Evolutionary conservation across 1,139 yeast species (phyloP).

Genomic region (Pichia sp.): DNA sequence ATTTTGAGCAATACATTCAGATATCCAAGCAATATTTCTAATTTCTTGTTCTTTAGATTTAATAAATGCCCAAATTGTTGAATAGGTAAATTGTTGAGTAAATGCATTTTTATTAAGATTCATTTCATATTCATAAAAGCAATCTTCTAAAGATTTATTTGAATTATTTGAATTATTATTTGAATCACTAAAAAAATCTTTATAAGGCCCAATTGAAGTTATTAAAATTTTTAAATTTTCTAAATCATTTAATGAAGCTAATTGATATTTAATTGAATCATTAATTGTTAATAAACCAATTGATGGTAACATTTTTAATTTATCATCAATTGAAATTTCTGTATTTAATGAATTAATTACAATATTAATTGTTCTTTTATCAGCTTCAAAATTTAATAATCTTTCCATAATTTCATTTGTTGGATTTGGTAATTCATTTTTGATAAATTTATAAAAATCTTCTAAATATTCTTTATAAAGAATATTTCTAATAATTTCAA

Average conservation of each 20-base stretch:
- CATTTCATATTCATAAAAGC: conserved; percentile 90
- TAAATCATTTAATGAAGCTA: conserved; percentile 75
- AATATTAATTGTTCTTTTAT: conserved; percentile 88
- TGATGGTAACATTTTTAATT: conserved; percentile 64
- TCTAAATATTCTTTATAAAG: conserved; percentile 90
- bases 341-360: conserved; percentile 83
- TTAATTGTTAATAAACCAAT: conserved; percentile 62
- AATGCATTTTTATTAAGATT: conserved; percentile 86
- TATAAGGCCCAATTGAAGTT: conserved; percentile 68
- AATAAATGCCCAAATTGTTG: conserved; percentile 95
- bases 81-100: conserved; percentile 90
- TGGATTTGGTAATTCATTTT: conserved; percentile 59
- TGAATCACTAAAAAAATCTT: conserved; percentile 60
- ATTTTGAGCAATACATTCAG: conserved; percentile 91
- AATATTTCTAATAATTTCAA: conserved; percentile 88
- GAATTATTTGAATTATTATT: conserved; percentile 23
- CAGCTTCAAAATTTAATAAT: conserved; percentile 85
- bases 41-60: conserved; percentile 94
- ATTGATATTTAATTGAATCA: conserved; percentile 64
- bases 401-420: conserved; percentile 75
- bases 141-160: conserved; percentile 77
- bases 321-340: conserved; percentile 67
- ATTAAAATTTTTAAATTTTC: conserved; percentile 76
- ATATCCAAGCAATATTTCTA: conserved; percentile 96
- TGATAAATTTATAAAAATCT: conserved; percentile 69